These are phyloP conservation scores for Colletotrichum graminicola DNA, from an alignment of 2,329 filamentous ascomycete species.

Conservation along the genomic window DNA sequence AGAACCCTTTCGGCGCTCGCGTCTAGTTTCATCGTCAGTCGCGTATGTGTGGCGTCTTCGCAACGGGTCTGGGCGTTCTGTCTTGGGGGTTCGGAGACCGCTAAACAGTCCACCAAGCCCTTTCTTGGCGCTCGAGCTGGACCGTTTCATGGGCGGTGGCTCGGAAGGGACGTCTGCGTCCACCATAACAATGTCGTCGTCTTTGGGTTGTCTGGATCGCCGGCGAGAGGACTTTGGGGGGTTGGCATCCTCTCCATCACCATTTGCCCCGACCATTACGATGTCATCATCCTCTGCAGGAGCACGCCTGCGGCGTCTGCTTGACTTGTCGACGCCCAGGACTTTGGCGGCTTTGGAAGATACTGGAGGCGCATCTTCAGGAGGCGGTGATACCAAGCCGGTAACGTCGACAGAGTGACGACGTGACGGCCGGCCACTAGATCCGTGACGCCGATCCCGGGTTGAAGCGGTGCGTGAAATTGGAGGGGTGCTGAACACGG, in stretches of 20 bases:
- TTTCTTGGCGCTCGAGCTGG: constrained; percentile 60
- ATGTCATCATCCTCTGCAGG: constrained; percentile 62
- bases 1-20: constrained; percentile 53
- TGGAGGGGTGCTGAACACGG: constrained; percentile 76
- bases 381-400: constrained; percentile 78
- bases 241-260: constrained; percentile 37
- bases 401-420: constrained; percentile 76
- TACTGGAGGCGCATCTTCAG: constrained; percentile 74
- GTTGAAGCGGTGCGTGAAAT: constrained; percentile 77
- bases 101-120: constrained; percentile 73
- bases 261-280: constrained; percentile 54
- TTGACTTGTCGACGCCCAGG: constrained; percentile 68
- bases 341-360: constrained; percentile 83
- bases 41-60: constrained; percentile 65
- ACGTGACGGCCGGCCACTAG: constrained; percentile 71
- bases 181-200: constrained; percentile 57
- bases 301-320: constrained; percentile 50
- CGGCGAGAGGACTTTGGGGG: constrained; percentile 49
- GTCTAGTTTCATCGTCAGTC: constrained; percentile 63
- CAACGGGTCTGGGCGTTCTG: constrained; percentile 53
- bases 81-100: constrained; percentile 63
- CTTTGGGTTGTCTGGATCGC: constrained; percentile 50
- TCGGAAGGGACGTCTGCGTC: constrained; percentile 52
- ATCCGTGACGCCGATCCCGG: constrained; percentile 71
- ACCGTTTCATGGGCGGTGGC: constrained; percentile 50